Evolutionary conservation across 1,139 yeast species (phyloP), one percentile per base, ranked within the genome.

Genomic region (Arxiozyma slooffiae): DNA sequence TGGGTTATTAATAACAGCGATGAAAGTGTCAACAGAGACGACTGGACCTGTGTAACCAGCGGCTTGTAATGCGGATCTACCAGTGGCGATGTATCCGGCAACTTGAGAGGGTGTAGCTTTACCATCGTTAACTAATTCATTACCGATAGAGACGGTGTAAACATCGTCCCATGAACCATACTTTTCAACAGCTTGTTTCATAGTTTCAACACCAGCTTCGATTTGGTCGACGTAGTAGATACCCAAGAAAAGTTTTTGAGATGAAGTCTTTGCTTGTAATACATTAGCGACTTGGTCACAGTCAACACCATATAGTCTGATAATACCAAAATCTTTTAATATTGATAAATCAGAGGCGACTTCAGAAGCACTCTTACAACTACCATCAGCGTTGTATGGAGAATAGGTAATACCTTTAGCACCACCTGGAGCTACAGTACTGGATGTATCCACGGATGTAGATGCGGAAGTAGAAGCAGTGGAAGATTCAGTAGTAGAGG

Each of bases 281-380:
- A 83, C 92, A 64, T 78, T 78, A 58, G 72, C 78, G 61, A 83
- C 89, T 71, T 85, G 92, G 73, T 71, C 68, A 77, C 94, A 85
- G 75, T 85, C 94, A 62, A 82, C 87, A 72, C 88, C 89, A 74
- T 85, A 85, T 57, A 85, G 71, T 81, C 95, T 82, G 68, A 85
- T 79, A 59, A 81, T 59, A 57, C 72, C 75, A 71, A 68, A 85
- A 55, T 69, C 78, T 42, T 78, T 55, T 60, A 87, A 74, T 55
- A 68, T 56, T 42, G 76, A 72, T 49, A 87, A 62, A 60, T 87
- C 96, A 41, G 79, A 62, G 55, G 78, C 71, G 58, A 87, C 82
- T 59, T 77, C 74, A 38, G 70, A 59, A 48, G 77, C 66, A 41
- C 85, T 69, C 76, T 86, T 87, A 76, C 96, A 87, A 37, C 75